phyloP scores from a whole-genome alignment of 257 asterid genomes.

The Linderniella brevidens region DNA sequence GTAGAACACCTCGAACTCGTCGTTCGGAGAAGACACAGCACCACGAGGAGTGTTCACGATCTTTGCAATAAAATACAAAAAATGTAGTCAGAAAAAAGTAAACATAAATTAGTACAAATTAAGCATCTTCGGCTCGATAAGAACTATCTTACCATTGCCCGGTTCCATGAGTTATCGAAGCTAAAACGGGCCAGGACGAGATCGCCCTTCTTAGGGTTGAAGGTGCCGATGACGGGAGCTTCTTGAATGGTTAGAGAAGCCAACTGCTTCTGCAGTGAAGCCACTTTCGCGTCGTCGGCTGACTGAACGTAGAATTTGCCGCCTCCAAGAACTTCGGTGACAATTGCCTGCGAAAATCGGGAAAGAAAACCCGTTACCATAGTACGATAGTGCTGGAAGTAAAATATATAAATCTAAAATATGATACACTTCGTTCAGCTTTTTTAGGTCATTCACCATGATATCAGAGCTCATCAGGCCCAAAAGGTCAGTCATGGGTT shows the following conservation, averaged over 20 bases:
- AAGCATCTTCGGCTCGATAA: background rate
- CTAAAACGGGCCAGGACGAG: conserved; percentile 71
- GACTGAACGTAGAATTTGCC: conserved; percentile 85
- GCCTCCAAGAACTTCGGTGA: conserved; percentile 82
- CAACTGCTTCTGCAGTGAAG: conserved; percentile 69
- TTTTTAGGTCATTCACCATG: no score
- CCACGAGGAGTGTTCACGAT: conserved; percentile 78
- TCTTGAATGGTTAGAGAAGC: conserved; percentile 69
- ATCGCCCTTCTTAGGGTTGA: conserved; percentile 87
- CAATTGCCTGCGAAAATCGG: conserved; percentile 46
- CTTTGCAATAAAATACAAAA: conserved; percentile 11
- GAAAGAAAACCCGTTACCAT: no score
- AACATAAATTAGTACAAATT: background rate
- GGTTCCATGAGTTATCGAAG: conserved; percentile 94
- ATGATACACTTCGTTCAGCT: no score
- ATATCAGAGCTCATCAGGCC: no score
- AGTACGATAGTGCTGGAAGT: no score
- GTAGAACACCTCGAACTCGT: conserved; percentile 85
- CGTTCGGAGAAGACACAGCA: conserved; percentile 47
- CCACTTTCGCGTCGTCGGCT: conserved; percentile 70
- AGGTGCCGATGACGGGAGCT: conserved; percentile 68
- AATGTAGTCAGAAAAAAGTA: background rate
- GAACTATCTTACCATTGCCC: conserved; percentile 65
- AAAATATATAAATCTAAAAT: no score
- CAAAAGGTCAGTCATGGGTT: no score